phyloP scores from a whole-genome alignment of 768 basidiomycete species.

The Calocybe cyanea region DNA sequence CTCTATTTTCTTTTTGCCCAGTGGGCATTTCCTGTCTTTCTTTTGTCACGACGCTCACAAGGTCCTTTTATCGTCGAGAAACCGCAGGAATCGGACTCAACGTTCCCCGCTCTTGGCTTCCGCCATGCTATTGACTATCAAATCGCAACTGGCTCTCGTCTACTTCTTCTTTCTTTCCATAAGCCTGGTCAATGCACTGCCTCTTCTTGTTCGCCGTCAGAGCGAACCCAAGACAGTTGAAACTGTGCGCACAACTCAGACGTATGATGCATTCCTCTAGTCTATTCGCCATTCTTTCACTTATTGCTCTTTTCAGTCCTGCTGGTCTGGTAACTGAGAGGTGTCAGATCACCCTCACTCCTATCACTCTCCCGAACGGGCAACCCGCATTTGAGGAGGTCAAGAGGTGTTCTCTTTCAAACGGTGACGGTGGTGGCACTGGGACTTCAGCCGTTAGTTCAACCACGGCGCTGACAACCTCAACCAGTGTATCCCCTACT shows the following conservation, averaged over 20 bases:
- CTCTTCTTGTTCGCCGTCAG: conserved; percentile 31
- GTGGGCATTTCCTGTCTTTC: conserved; percentile 46
- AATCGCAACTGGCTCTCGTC: conserved; percentile 33
- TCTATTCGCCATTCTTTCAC: conserved; percentile 1
- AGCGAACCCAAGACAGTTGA: conserved; percentile 34
- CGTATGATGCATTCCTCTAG: conserved; percentile 33
- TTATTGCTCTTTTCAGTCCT: conserved; percentile 29
- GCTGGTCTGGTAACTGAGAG: conserved; percentile 51
- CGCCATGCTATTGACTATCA: conserved; percentile 36
- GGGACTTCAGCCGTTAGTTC: conserved; percentile 12
- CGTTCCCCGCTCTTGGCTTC: conserved; percentile 26
- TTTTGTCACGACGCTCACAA: conserved; percentile 24
- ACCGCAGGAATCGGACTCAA: conserved; percentile 51
- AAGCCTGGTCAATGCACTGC: conserved; percentile 31
- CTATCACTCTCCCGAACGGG: conserved; percentile 46
- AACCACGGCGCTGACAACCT: conserved; percentile 20
- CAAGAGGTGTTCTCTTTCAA: conserved; percentile 43
- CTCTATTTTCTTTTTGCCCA: conserved; percentile 29
- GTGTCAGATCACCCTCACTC: conserved; percentile 58
- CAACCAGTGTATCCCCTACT: conserved; percentile 14
- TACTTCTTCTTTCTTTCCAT: conserved; percentile 32
- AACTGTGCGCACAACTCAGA: conserved; percentile 40
- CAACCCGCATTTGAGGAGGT: conserved; percentile 49
- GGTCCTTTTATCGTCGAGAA: conserved; percentile 33
- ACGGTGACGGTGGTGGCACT: conserved; percentile 19